These are phyloP conservation scores for Psophocarpus tetragonolobus DNA, from an alignment of 306 rosid genomes.

Conservation along the genomic window DNA sequence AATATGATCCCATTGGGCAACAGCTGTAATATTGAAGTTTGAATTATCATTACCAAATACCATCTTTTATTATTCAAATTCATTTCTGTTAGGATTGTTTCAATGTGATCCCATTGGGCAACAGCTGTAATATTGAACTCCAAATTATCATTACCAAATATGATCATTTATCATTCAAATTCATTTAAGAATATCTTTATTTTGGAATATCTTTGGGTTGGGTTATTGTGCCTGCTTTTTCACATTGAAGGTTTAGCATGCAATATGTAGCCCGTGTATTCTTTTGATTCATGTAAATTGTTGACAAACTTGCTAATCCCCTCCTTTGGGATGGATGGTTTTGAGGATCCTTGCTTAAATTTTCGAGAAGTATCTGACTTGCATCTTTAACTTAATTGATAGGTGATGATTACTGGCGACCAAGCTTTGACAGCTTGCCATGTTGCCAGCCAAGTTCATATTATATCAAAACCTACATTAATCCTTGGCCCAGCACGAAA, in stretches of 20 bases:
- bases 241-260: neutral
- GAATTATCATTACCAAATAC: neutral
- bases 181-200: neutral
- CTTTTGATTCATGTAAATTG: neutral
- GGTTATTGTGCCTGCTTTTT: constrained; percentile 6
- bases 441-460: constrained; percentile 96
- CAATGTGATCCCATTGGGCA: neutral
- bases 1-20: neutral
- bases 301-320: neutral
- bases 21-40: neutral
- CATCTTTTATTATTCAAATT: neutral
- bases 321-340: neutral
- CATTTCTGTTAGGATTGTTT: neutral
- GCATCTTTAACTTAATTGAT: constrained; percentile 24
- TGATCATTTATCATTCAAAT: neutral
- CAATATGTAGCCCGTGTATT: neutral
- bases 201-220: neutral
- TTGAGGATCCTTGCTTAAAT: constrained; percentile 23
- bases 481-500: constrained; percentile 66
- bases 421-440: constrained; percentile 99
- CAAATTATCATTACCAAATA: neutral
- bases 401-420: constrained; percentile 99
- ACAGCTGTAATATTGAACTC: neutral
- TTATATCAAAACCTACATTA: constrained; percentile 81
- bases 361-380: constrained; percentile 19